phyloP scores from a whole-genome alignment of 306 rosid species.

The Vigna mungo region DNA sequence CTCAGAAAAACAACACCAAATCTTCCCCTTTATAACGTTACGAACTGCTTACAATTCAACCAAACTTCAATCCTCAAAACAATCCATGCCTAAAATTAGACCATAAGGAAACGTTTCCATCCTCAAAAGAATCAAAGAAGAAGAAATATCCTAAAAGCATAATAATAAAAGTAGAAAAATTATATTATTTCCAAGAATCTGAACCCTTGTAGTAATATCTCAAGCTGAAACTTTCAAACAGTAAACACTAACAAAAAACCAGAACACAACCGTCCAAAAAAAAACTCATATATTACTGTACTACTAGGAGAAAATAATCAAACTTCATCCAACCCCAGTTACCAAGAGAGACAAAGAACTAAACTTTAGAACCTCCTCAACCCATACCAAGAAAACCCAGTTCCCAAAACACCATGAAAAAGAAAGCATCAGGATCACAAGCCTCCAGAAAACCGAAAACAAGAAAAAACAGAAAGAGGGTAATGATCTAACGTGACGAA shows the following conservation, averaged over 20 bases:
- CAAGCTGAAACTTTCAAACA: slow-evolving; percentile 11
- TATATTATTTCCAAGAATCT: slow-evolving; percentile 15
- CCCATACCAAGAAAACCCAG: slow-evolving; percentile 3
- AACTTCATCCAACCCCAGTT: slow-evolving; percentile 2
- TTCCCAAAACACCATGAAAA: background rate
- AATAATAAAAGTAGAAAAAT: background rate
- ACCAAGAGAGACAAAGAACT: background rate
- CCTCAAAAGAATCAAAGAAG: slow-evolving; percentile 6
- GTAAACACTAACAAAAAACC: background rate
- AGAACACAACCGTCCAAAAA: too few relatives aligned
- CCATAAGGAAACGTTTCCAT: background rate
- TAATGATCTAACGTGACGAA: slow-evolving; percentile 30
- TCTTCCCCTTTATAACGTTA: slow-evolving; percentile 2
- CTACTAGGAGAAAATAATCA: slow-evolving; percentile 4
- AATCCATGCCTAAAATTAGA: slow-evolving; percentile 31
- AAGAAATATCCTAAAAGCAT: background rate
- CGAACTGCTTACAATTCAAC: background rate
- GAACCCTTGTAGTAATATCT: background rate
- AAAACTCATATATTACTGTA: background rate
- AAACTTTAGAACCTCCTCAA: background rate
- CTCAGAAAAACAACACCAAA: slow-evolving; percentile 13
- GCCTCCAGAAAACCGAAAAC: background rate
- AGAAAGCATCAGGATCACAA: background rate
- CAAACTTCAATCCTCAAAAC: slow-evolving; percentile 15
- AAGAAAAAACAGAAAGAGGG: background rate